Evolutionary conservation across 768 basidiomycete species (phyloP).

Genomic region (Chalciporus piperatus): DNA sequence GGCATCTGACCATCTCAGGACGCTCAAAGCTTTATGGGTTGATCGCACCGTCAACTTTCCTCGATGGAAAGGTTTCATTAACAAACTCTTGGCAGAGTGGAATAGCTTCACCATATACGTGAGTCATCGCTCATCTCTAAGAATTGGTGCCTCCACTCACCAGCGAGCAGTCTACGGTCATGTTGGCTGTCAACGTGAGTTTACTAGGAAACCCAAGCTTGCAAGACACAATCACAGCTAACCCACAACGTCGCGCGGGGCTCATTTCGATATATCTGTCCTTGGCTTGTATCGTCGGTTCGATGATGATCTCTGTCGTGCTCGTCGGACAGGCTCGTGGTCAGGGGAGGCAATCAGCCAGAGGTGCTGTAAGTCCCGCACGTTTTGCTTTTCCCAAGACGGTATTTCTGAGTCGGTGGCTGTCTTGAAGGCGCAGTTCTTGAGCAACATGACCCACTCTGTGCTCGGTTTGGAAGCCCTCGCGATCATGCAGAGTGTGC

Average conservation of each 20-base stretch:
- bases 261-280: conserved; percentile 4
- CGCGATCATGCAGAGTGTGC: conserved; percentile 33
- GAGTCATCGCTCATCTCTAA: conserved; percentile 8
- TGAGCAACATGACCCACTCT: conserved; percentile 1
- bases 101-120: conserved; percentile 48
- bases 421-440: conserved; percentile 1
- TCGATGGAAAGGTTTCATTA: conserved; percentile 41
- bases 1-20: conserved; percentile 42
- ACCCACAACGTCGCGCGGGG: not conserved
- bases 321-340: conserved; percentile 36
- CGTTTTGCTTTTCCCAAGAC: not conserved
- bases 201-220: conserved; percentile 4
- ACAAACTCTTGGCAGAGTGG: conserved; percentile 45
- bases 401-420: not conserved
- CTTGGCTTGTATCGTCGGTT: not conserved
- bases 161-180: conserved; percentile 1
- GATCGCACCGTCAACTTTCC: conserved; percentile 39
- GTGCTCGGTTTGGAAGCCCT: conserved; percentile 19
- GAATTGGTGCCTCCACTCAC: not conserved
- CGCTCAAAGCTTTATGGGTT: conserved; percentile 43
- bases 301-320: conserved; percentile 23
- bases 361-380: conserved; percentile 1
- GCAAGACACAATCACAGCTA: not conserved
- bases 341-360: not conserved
- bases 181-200: conserved; percentile 8